Base-by-base conservation (phyloP, 2,329 filamentous ascomycete species). In the Celoporthe dispersa region DNA sequence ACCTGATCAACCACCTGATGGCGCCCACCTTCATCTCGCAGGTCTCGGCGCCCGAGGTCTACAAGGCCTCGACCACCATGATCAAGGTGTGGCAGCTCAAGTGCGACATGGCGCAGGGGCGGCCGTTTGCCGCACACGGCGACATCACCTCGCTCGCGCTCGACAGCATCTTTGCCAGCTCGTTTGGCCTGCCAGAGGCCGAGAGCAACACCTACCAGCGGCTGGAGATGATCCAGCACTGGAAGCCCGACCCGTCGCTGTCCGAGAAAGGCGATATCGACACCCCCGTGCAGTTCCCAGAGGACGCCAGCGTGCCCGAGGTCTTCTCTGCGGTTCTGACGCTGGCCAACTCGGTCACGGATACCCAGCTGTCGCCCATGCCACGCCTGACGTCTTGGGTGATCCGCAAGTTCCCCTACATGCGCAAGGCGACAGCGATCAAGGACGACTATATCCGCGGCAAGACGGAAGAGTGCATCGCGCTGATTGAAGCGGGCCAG, bases 311-410 rank as follows among this genome's bases (percentile, higher is more conserved):
- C 8, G 66, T 78, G 12, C 75, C 77, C 9, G 67, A 74, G 0
- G 66, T 73, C 41, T 75, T 78, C 66, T 44, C 70, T 0, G 75
- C 78, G 2, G 71, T 76, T 3, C 72, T 79, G n/a, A 76, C 73
- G 1, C 72, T 80, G 9, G 70, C 75, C 9, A 72, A 77, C 57
- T 78, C 75, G 0, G 70, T 79, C 0, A 78, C 72, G 8, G 72
- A 75, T 35, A 77, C 75, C 9, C 76, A 77, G 64, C 70, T 78
- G 8, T 80, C 76, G 0, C 79, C 78, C 0, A 70, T 70, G 0
- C 78, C 78, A 2, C 72, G 72, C 0, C 66, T 77, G n/a, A 78
- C 78, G 0, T 77, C 74, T 1, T 78, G 76, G 76, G 66, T 79
- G 0, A 66, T 77, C n/a, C 75, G 73, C 25, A 73, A 77, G 55